Percentiles rank a stretch among this genome's conserved stretches.
phyloP scores from a whole-genome alignment of 768 basidiomycete species.

The Lentinula lateritia region DNA sequence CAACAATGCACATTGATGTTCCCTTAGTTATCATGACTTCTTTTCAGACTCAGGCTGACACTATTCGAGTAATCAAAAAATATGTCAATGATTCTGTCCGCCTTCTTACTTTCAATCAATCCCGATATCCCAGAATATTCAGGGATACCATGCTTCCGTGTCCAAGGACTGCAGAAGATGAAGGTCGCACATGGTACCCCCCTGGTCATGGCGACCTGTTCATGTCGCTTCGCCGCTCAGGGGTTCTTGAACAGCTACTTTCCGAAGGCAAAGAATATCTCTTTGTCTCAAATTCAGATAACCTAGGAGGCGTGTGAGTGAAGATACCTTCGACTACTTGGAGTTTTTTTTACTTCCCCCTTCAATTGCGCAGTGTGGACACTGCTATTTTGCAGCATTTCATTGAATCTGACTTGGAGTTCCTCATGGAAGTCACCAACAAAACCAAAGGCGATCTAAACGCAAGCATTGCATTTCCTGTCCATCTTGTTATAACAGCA shows the following conservation, averaged over 20 bases:
- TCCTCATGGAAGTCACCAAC: conserved; percentile 93
- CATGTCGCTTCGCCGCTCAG: conserved; percentile 85
- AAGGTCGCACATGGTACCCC: conserved; percentile 90
- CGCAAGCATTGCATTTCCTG: conserved; percentile 22
- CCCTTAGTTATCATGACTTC: conserved; percentile 99
- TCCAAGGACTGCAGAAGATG: conserved; percentile 69
- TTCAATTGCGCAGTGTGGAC: conserved; percentile 51
- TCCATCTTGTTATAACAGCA: background rate
- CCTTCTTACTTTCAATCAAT: conserved; percentile 90
- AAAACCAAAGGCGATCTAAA: conserved; percentile 88
- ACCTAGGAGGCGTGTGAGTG: conserved; percentile 82
- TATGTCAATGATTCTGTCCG: conserved; percentile 93
- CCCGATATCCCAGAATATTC: conserved; percentile 87
- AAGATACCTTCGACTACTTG: background rate
- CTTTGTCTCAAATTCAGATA: conserved; percentile 96
- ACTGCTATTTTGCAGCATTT: conserved; percentile 82
- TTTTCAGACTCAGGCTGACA: conserved; percentile 96
- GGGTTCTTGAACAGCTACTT: conserved; percentile 84
- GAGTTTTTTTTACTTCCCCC: background rate
- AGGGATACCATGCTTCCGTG: conserved; percentile 84
- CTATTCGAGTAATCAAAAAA: conserved; percentile 93
- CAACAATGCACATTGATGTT: conserved; percentile 75
- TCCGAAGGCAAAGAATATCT: conserved; percentile 94
- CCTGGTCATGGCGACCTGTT: conserved; percentile 96
- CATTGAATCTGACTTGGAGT: conserved; percentile 75